Evolutionary conservation across 805 yeast species (phyloP), one percentile per base, ranked within the genome.

Genomic region (Phaffomyces opuntiae): DNA sequence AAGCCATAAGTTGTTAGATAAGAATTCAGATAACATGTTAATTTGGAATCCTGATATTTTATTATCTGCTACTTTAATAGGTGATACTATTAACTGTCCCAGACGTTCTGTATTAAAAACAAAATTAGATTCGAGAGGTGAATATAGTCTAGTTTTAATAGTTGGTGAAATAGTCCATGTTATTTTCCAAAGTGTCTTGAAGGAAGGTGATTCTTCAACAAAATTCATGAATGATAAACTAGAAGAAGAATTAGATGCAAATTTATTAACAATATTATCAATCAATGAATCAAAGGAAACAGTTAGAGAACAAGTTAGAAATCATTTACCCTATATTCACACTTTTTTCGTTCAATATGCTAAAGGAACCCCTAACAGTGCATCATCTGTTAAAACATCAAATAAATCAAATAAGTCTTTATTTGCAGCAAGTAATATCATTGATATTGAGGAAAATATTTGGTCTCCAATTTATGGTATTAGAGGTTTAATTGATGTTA

Each of bases 381-480:
- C 54, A 14, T 47, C 59, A 14, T 40, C 55, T 12, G 46, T 56
- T 16, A 46, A 47, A 26, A 51, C 65, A 21, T 54, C 62, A 16
- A 67, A 63, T 2, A 53, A 63, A 6, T 52, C 60, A 40, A 64
- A 65, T 21, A 61, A 64, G 13, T 61, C 75, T 1, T 65, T 65
- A 11, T 68, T 81, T 37, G 69, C 82, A 0, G 79, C 85, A 0
- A 69, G 77, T 14, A 80, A 82, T 47, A 75, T 89, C 9, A 67
- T 87, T 32, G 96, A 87, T 57, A 78, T 87, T 9, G 99, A 93
- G 63, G 97, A 93, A 56, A 85, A 81, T 54, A 82, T 93, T 13
- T 81, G 95, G 88, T 87, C 97, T 0, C 96, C 97, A 0, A 74
- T 78, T 59, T 89, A 76, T 66, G 99, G 99, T 0, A 64, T 93